Base-by-base conservation (phyloP, 2,329 filamentous ascomycete genomes). In the Trichophyton rubrum region DNA sequence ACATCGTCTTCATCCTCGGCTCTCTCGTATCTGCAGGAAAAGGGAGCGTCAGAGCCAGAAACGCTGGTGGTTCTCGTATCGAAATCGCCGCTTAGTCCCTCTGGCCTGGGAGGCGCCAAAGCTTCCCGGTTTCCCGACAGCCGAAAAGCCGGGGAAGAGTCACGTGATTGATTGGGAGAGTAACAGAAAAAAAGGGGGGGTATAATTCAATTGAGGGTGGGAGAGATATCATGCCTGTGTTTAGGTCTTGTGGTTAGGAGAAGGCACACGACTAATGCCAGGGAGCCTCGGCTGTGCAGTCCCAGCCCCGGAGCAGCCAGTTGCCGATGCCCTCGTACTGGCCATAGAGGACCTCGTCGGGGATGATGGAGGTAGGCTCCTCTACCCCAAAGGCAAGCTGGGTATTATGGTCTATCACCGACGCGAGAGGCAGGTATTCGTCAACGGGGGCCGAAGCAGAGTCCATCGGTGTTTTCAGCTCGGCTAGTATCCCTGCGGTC, bases 281-380 rank as follows among this genome's bases (percentile, higher is more conserved):
- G 30, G 70, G 67, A 15, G 67, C 67, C 22, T 69, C 66, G 0
- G 65, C 61, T 64, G 67, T 72, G 45, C 67, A 67, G 45, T 68
- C 66, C 60, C 66, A 63, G 11, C 68, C 66, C 35, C 65, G 65
- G n/a, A 70, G 61, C 1, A 69, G 64, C 68, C 68, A 70, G 45
- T 69, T 67, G 5, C 68, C 68, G 60, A 70, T 70, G 1, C 68
- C 68, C 51, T 67, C 66, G 24, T 70, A 70, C 59, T 68, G 66
- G 41, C 64, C 61, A 41, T 66, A 64, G 27, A 67, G 63, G 41
- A 66, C 61, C 7, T 67, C 64, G 35, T 65, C 62, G 8, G 61
- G 41, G 8, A 66, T 59, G 6, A 64, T 63, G 2, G 56, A 60
- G 38, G 63, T 66, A 15, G 47, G 40, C n/a, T 59, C 49, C 15